Evolutionary conservation across 306 rosid genomes (phyloP).

Genomic region (Lablab purpureus): DNA sequence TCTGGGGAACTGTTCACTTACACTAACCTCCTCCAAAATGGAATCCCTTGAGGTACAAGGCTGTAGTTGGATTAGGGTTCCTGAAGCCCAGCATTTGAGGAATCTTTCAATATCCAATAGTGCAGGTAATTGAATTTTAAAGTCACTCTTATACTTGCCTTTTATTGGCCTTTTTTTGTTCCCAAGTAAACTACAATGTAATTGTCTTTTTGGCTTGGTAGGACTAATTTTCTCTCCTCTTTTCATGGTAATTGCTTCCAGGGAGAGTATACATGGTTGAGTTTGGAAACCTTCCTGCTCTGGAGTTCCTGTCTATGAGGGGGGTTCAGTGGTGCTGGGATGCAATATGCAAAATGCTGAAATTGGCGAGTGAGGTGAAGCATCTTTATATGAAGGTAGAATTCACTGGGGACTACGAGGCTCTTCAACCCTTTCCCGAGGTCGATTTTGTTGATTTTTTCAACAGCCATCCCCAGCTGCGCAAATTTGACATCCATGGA

Average conservation of each 20-base stretch:
- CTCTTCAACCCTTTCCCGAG: constrained; percentile 93
- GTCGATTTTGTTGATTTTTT: constrained; percentile 92
- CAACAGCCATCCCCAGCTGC: constrained; percentile 80
- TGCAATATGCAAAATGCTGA: constrained; percentile 86
- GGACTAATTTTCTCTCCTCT: background rate
- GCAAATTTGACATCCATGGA: constrained; percentile 88
- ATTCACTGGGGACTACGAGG: constrained; percentile 86
- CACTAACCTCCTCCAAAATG: constrained; percentile 69
- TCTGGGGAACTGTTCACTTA: constrained; percentile 72
- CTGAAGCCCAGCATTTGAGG: constrained; percentile 64
- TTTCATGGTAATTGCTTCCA: constrained; percentile 44
- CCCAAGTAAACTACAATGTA: background rate
- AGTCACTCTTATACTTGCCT: background rate
- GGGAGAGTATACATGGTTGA: constrained; percentile 94
- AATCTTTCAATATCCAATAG: constrained; percentile 79
- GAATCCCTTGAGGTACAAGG: constrained; percentile 96
- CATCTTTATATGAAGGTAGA: constrained; percentile 96
- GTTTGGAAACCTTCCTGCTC: constrained; percentile 74
- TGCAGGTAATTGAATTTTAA: constrained; percentile 64
- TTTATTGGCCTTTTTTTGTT: constrained; percentile 5
- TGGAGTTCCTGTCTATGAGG: constrained; percentile 82
- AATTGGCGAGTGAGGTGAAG: constrained; percentile 83
- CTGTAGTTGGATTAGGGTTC: constrained; percentile 90
- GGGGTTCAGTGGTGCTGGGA: constrained; percentile 97
- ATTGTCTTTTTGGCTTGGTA: constrained; percentile 19